Evolutionary conservation across 805 yeast genomes (phyloP).

Genomic region (Starmerella scarabaei): DNA sequence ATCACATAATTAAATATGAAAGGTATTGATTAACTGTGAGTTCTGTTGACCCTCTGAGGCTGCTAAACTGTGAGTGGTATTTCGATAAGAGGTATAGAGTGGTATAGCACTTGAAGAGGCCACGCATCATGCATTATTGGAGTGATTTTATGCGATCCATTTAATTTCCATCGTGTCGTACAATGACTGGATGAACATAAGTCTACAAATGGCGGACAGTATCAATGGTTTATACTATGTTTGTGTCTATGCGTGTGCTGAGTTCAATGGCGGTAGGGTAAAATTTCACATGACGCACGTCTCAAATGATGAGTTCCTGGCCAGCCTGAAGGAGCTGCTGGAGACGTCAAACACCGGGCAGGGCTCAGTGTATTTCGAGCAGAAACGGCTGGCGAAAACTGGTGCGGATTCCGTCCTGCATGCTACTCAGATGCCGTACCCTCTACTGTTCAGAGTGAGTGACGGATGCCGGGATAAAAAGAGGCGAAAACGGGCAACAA

Average conservation of each 20-base stretch:
- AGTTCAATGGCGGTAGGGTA: background rate
- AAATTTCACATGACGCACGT: conserved; percentile 13
- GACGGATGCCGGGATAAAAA: conserved; percentile 42
- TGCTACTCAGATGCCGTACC: conserved; percentile 31
- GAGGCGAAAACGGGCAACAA: conserved; percentile 49
- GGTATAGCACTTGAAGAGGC: too few species aligned
- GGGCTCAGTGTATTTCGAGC: conserved; percentile 29
- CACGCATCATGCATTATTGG: background rate
- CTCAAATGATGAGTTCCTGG: conserved; percentile 24
- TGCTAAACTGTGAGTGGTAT: too few species aligned
- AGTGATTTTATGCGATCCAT: too few species aligned
- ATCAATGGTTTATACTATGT: too few species aligned
- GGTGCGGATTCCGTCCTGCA: conserved; percentile 17
- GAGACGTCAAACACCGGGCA: conserved; percentile 17
- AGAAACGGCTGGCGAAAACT: conserved; percentile 25
- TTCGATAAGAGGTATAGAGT: too few species aligned
- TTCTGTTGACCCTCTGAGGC: too few species aligned
- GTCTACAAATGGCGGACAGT: too few species aligned
- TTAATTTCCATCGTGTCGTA: too few species aligned
- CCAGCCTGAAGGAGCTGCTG: conserved; percentile 22
- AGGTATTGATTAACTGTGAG: too few species aligned
- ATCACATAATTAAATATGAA: too few species aligned
- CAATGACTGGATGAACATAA: too few species aligned
- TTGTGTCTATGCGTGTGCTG: too few species aligned
- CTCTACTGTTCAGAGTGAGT: conserved; percentile 56